Conservation (phyloP, 805 yeast species). For the Metschnikowia lunata region DNA sequence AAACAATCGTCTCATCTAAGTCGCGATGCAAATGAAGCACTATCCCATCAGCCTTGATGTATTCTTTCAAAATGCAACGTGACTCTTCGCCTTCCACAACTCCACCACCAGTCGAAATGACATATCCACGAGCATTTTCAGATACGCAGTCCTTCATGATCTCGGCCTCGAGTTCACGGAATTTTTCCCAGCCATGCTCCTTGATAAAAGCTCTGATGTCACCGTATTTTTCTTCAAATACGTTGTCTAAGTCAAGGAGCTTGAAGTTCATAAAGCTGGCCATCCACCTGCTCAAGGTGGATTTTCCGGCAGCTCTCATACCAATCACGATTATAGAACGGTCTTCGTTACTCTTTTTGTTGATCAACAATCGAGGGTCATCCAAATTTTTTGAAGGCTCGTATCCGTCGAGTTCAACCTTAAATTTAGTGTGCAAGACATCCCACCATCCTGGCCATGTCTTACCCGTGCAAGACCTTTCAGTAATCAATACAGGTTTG, state of each 20-base stretch:
- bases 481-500: slow-evolving; percentile 67
- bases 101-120: slow-evolving; percentile 96
- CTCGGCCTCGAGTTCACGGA: slow-evolving; percentile 63
- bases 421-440: slow-evolving; percentile 64
- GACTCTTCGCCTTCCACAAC: slow-evolving; percentile 75
- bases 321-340: slow-evolving; percentile 79
- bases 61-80: slow-evolving; percentile 56
- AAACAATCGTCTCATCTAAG: slow-evolving; percentile 70
- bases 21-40: slow-evolving; percentile 91
- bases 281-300: slow-evolving; percentile 78
- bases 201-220: slow-evolving; percentile 61
- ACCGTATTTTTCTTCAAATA: slow-evolving; percentile 53
- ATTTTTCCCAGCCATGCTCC: slow-evolving; percentile 78
- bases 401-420: slow-evolving; percentile 65
- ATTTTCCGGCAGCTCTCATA: slow-evolving; percentile 97
- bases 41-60: slow-evolving; percentile 57
- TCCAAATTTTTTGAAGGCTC: slow-evolving; percentile 36
- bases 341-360: slow-evolving; percentile 33
- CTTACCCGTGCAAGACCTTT: slow-evolving; percentile 90
- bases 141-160: slow-evolving; percentile 49
- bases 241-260: slow-evolving; percentile 71
- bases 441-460: slow-evolving; percentile 99
- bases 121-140: slow-evolving; percentile 45
- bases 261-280: slow-evolving; percentile 63
- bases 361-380: slow-evolving; percentile 17